phyloP scores from a whole-genome alignment of 176 grass and related monocot species.

The Musa beccarii region DNA sequence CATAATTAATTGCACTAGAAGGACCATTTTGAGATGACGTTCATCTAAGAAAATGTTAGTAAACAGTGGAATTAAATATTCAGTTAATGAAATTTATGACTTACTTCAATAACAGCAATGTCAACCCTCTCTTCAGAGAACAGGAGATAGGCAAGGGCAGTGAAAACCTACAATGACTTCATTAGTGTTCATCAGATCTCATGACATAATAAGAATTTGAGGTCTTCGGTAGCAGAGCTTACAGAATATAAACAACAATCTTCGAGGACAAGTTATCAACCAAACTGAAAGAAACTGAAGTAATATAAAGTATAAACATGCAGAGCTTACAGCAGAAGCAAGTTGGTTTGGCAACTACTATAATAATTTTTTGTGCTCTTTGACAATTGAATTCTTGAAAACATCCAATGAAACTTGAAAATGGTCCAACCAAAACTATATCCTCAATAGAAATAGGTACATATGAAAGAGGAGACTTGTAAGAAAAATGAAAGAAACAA shows the following conservation, averaged over 20 bases:
- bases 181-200: not conserved
- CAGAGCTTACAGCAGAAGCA: not conserved
- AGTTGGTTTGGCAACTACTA: not conserved
- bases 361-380: not conserved
- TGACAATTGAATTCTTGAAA: not conserved
- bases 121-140: slow-evolving; percentile 76
- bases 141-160: slow-evolving; percentile 64
- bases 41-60: not conserved
- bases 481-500: too few relatives aligned
- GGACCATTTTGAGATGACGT: not conserved
- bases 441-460: not conserved
- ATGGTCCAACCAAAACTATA: not conserved
- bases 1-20: not conserved
- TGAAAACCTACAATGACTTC: slow-evolving; percentile 58
- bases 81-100: not conserved
- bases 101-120: slow-evolving; percentile 85
- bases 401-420: not conserved
- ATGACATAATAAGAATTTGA: not conserved
- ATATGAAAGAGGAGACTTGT: not conserved
- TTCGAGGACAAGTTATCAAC: not conserved
- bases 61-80: not conserved
- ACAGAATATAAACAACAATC: not conserved
- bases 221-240: not conserved
- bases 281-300: not conserved
- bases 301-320: not conserved